phyloP scores from a whole-genome alignment of 148 eudicot species.

The Pouteria glomerata region DNA sequence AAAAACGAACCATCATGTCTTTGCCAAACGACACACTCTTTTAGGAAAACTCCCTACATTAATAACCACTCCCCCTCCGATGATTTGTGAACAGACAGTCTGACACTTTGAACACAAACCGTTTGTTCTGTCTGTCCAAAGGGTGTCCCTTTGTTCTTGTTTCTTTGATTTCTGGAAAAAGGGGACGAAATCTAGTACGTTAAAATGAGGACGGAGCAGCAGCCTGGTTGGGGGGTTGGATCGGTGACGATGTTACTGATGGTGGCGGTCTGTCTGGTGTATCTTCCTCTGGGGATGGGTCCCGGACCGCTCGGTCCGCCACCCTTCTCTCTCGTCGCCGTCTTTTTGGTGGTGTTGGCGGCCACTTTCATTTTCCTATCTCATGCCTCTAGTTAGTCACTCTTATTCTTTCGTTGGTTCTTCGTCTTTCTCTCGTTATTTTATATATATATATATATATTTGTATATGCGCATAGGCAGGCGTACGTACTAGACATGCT shows the following conservation, averaged over 20 bases:
- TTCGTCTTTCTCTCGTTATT: neutral
- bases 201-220: neutral
- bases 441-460: neutral
- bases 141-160: too few species aligned
- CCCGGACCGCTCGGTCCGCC: constrained; percentile 14
- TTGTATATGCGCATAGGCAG: too few species aligned
- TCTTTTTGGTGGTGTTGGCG: constrained; percentile 13
- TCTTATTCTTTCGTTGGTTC: neutral
- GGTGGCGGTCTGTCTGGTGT: constrained; percentile 9
- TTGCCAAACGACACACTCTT: too few species aligned
- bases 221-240: constrained; percentile 16
- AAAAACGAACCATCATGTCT: too few species aligned
- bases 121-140: too few species aligned
- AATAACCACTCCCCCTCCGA: too few species aligned
- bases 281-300: constrained; percentile 20
- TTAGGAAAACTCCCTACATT: too few species aligned
- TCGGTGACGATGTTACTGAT: constrained; percentile 15
- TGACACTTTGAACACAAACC: too few species aligned
- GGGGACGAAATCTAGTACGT: too few species aligned
- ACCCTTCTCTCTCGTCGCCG: neutral
- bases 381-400: constrained; percentile 7
- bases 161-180: too few species aligned
- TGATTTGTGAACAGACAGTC: too few species aligned
- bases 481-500: too few species aligned
- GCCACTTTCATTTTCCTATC: constrained; percentile 15